A percentile compares a stretch with the other conserved stretches of the same genome.
These are phyloP conservation scores for Andrographis paniculata DNA, from an alignment of 305 asterid species.

Conservation along the genomic window DNA sequence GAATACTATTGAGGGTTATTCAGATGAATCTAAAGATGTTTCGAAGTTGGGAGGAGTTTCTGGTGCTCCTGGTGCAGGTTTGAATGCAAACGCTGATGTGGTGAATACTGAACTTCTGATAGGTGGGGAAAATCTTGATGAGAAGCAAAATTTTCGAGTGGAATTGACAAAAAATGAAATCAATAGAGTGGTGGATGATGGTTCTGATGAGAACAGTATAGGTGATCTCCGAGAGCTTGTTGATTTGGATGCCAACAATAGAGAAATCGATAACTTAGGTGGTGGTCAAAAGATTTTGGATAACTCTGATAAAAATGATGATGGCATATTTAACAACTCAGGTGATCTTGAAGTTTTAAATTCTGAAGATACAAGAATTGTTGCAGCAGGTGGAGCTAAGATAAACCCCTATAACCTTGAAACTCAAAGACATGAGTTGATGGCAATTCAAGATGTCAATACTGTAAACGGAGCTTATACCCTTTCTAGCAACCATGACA, in stretches of 20 bases:
- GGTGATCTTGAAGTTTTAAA: constrained; percentile 28
- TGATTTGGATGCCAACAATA: constrained; percentile 20
- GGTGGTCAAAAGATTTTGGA: constrained; percentile 20
- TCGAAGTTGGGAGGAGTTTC: too few relatives aligned
- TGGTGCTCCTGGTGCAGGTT: too few relatives aligned
- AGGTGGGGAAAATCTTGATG: constrained; percentile 19
- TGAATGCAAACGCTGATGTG: background rate
- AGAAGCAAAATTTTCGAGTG: constrained; percentile 24
- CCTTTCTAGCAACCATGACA: too few relatives aligned
- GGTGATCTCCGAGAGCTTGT: constrained; percentile 23
- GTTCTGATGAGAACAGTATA: constrained; percentile 26
- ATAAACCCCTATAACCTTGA: constrained; percentile 18
- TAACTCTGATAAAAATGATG: constrained; percentile 23
- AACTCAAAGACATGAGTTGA: background rate
- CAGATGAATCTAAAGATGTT: constrained; percentile 7
- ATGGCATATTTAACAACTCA: constrained; percentile 23
- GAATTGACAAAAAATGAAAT: constrained; percentile 19
- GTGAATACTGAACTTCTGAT: constrained; percentile 16
- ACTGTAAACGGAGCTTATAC: constrained; percentile 18
- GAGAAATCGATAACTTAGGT: constrained; percentile 23
- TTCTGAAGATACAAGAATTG: constrained; percentile 23
- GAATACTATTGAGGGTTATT: constrained; percentile 24
- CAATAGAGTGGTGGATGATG: constrained; percentile 24
- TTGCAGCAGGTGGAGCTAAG: constrained; percentile 22
- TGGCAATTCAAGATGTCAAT: constrained; percentile 21